These are phyloP conservation scores for Lentinus brumalis DNA, from an alignment of 768 basidiomycete species.

Conservation along the genomic window DNA sequence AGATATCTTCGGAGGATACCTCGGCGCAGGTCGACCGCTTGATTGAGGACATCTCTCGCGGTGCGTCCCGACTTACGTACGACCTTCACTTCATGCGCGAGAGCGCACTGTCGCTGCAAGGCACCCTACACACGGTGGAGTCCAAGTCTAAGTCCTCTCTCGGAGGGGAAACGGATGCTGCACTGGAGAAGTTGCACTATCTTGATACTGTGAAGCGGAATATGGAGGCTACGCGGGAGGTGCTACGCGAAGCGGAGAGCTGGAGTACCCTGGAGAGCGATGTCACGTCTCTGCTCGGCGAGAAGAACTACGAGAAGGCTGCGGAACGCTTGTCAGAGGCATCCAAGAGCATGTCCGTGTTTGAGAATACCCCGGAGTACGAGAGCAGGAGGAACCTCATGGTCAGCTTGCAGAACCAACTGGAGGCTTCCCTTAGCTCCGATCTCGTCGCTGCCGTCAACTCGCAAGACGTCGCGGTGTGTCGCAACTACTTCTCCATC, in stretches of 20 bases:
- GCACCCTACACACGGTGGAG: constrained; percentile 63
- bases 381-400: constrained; percentile 83
- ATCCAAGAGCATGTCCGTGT: constrained; percentile 84
- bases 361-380: constrained; percentile 90
- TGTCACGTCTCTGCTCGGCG: constrained; percentile 79
- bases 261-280: constrained; percentile 96
- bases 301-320: constrained; percentile 82
- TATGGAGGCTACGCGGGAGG: constrained; percentile 89
- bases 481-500: constrained; percentile 80
- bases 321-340: constrained; percentile 93
- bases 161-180: constrained; percentile 58
- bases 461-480: constrained; percentile 70
- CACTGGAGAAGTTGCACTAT: constrained; percentile 75
- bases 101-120: constrained; percentile 76
- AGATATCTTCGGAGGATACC: constrained; percentile 87
- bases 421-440: constrained; percentile 91
- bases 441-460: constrained; percentile 87
- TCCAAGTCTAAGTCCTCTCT: constrained; percentile 52
- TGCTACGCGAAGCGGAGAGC: constrained; percentile 91
- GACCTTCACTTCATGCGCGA: constrained; percentile 98
- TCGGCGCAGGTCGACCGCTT: constrained; percentile 82
- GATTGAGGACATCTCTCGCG: constrained; percentile 91
- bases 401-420: constrained; percentile 92
- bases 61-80: constrained; percentile 88
- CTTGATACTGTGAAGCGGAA: constrained; percentile 81